phyloP scores from a whole-genome alignment of 139 green algal species.

The Coelastrella sp. region DNA sequence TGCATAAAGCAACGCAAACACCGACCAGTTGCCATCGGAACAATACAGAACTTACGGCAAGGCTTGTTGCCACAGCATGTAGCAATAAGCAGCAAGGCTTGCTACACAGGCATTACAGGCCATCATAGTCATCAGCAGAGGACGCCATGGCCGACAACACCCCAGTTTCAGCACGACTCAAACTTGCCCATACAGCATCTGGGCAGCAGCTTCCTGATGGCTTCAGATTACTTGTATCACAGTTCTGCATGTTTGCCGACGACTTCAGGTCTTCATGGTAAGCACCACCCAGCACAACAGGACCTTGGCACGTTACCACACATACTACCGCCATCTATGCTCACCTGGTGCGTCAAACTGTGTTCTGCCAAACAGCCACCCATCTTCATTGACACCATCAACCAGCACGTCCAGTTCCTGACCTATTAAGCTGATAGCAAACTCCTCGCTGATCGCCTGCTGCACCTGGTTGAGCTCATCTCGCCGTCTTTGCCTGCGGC shows the following conservation, averaged over 20 bases:
- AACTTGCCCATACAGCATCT: too few species aligned
- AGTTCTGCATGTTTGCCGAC: too few species aligned
- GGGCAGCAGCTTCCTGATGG: too few species aligned
- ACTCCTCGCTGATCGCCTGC: slow-evolving; percentile 79
- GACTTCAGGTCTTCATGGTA: too few species aligned
- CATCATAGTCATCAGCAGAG: too few species aligned
- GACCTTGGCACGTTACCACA: neutral
- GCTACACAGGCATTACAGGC: neutral
- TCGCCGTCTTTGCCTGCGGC: slow-evolving; percentile 68
- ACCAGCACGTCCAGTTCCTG: slow-evolving; percentile 55
- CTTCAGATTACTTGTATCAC: too few species aligned
- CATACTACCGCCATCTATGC: neutral
- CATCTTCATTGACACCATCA: slow-evolving; percentile 75
- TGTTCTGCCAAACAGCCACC: slow-evolving; percentile 80
- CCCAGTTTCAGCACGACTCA: neutral
- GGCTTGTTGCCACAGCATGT: neutral
- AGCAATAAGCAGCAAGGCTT: neutral
- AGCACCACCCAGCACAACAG: too few species aligned
- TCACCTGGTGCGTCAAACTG: slow-evolving; percentile 63
- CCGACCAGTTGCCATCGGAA: neutral
- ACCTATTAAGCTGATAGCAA: slow-evolving; percentile 75
- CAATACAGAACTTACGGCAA: neutral
- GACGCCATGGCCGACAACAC: too few species aligned
- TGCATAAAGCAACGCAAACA: neutral
- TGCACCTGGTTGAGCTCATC: slow-evolving; percentile 86